phyloP scores from a whole-genome alignment of 768 basidiomycete species.

The Dioszegia aurantiaca region DNA sequence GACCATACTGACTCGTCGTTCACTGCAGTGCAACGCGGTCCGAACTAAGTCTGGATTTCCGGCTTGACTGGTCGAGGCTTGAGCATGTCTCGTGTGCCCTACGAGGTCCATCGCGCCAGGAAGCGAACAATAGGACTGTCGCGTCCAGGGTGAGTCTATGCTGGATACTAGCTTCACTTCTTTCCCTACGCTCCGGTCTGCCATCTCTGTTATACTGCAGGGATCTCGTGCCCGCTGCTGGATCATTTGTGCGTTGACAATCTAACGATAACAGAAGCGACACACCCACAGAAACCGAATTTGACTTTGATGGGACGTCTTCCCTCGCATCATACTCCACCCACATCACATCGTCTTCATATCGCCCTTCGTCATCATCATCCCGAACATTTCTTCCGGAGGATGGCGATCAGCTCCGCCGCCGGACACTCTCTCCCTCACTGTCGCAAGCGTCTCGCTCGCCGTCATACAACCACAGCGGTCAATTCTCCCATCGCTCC shows the following conservation, averaged over 20 bases:
- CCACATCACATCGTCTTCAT: slow-evolving; percentile 14
- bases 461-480: background rate
- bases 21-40: no score
- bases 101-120: slow-evolving; percentile 22
- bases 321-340: slow-evolving; percentile 34
- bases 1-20: no score
- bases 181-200: no score
- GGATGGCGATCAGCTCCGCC: slow-evolving; percentile 1
- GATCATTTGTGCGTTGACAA: no score
- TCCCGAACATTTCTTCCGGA: background rate
- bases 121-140: background rate
- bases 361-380: slow-evolving; percentile 12
- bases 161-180: no score
- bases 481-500: background rate
- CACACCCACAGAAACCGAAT: slow-evolving; percentile 33
- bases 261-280: slow-evolving; percentile 40
- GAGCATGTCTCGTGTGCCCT: slow-evolving; percentile 30
- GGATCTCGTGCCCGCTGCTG: no score
- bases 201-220: no score
- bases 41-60: no score
- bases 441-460: background rate
- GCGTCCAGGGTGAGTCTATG: background rate
- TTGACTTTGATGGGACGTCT: slow-evolving; percentile 9
- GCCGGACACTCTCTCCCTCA: background rate
- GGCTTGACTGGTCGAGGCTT: no score